Percentiles rank a stretch among this genome's conserved stretches.
Conservation (phyloP, 1,139 yeast species). For the Pichia sp. region DNA sequence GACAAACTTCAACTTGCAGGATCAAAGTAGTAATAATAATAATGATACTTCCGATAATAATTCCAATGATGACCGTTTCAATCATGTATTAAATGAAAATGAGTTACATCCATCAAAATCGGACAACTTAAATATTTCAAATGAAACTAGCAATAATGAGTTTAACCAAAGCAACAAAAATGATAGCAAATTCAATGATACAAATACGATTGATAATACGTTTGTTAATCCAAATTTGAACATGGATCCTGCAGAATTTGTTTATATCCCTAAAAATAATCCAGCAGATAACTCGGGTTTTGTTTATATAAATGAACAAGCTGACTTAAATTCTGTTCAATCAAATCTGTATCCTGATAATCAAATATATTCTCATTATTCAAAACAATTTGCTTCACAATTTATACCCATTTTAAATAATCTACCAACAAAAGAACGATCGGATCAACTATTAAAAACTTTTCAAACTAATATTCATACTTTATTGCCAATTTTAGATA, state of each 20-base stretch:
- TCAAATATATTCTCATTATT: conserved; percentile 7
- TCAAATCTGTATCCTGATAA: background rate
- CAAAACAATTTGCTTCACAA: conserved; percentile 13
- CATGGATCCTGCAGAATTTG: background rate
- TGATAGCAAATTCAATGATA: background rate
- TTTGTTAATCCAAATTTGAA: too few species aligned
- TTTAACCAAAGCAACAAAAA: background rate
- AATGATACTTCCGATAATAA: background rate
- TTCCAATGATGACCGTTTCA: too few species aligned
- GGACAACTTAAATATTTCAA: background rate
- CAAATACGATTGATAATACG: background rate
- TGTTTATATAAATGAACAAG: background rate
- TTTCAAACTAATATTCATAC: conserved; percentile 50
- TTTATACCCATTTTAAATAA: conserved; percentile 25
- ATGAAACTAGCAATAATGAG: background rate
- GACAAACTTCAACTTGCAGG: too few species aligned
- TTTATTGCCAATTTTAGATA: conserved; percentile 43
- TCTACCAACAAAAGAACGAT: conserved; percentile 39
- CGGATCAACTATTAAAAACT: conserved; percentile 43
- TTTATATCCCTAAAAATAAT: background rate
- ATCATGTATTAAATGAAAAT: too few species aligned
- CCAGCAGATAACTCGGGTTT: background rate
- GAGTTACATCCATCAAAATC: too few species aligned
- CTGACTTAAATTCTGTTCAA: background rate
- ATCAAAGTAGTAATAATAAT: background rate